phyloP scores from a whole-genome alignment of 805 yeast genomes.

The Candida sithepensis region DNA sequence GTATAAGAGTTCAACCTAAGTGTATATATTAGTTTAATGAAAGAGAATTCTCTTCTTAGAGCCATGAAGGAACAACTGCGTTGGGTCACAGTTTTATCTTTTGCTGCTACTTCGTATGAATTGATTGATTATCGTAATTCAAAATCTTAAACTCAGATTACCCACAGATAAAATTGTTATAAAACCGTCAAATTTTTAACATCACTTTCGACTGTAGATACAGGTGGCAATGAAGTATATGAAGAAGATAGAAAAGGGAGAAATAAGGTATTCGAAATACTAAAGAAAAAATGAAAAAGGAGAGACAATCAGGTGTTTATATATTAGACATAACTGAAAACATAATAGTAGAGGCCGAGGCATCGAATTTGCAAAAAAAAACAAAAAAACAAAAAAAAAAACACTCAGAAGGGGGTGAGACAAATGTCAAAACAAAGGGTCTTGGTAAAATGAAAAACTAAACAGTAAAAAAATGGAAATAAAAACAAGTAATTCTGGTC shows the following conservation, averaged over 20 bases:
- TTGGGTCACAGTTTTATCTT: no score
- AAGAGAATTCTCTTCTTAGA: no score
- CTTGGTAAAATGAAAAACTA: neutral
- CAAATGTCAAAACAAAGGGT: neutral
- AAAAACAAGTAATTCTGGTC: neutral
- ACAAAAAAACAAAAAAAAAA: neutral
- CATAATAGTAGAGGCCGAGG: neutral
- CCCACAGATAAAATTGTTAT: neutral
- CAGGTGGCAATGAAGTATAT: no score
- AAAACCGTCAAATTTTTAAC: neutral
- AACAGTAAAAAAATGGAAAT: neutral
- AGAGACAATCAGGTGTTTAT: neutral
- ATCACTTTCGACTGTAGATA: neutral
- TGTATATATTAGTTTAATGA: no score
- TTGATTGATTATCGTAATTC: neutral
- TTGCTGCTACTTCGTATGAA: no score
- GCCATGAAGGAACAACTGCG: no score
- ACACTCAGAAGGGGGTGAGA: neutral
- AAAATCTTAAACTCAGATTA: neutral
- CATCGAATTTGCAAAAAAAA: neutral
- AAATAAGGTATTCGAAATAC: neutral
- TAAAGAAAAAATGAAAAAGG: neutral
- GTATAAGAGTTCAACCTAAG: constrained; percentile 51
- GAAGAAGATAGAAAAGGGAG: no score
- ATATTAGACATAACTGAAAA: neutral